Evolutionary conservation across 2,329 filamentous ascomycete species (phyloP), one percentile per base, ranked within the genome.

Genomic region (Aspergillus sp.): DNA sequence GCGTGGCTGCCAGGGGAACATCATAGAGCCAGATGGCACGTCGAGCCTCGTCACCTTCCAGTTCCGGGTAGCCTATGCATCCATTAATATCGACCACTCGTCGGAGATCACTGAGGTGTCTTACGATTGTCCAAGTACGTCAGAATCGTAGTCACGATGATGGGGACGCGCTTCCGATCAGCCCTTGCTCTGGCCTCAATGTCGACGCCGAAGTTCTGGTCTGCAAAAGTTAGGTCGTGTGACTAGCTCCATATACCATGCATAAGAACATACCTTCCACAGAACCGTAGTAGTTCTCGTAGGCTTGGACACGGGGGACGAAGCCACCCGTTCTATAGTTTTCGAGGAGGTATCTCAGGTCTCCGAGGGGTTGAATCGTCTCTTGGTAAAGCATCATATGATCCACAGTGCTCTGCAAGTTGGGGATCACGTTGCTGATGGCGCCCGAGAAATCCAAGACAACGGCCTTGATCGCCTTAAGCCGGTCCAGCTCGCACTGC

Each of bases 351-450:
- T 97, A 99, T 58, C 94, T 84, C 61, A 99, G 77, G 72, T 99
- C 94, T 36, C 90, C 89, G 45, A 86, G 71, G 5, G 94, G 94
- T 72, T 97, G 94, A n/a, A 99, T 89, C 0, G 94, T 97, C 78
- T 99, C 94, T 72, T 99, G 94, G 76, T 95, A 99, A 44, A 99
- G 81, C 86, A 99, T 91, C 92, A 99, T 97, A 69, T 95, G 91
- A 76, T 99, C 94, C 20, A 99, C 91, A 0, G 92, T 91, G 54
- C 93, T 93, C 74, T 97, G 94, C 57, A 99, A 78, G 66, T 89
- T 95, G 16, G 94, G 95, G 58, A 99, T 97, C 64, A 97, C 93
- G 66, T 99, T 99, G 79, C 93, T 93, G 71, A 99, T 89, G 34
- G 93, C 91, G 43, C 94, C 94, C 4, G 93, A 97, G 72, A 99